These are phyloP conservation scores for Vitellaria paradoxa DNA, from an alignment of 179 eudicot genomes.

Conservation along the genomic window DNA sequence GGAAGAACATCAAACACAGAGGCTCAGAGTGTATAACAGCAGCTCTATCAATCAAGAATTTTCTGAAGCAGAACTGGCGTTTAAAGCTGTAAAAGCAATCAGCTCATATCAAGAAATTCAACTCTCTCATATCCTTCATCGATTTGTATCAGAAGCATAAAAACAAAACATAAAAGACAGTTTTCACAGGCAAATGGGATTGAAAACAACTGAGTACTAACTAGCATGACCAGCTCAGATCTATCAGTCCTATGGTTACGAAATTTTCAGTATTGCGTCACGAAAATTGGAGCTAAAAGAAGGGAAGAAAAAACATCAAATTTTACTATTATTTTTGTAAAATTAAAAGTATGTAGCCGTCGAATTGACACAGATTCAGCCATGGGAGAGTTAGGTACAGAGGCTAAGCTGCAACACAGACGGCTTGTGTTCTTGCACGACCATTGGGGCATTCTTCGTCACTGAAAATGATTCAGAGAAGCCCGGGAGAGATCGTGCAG, in stretches of 20 bases:
- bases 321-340: neutral
- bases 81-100: slow-evolving; percentile 45
- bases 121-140: slow-evolving; percentile 36
- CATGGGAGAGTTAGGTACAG: neutral
- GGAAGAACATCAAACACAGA: neutral
- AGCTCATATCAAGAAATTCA: slow-evolving; percentile 56
- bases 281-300: too few species aligned
- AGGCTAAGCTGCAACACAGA: slow-evolving; percentile 4
- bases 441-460: slow-evolving; percentile 6
- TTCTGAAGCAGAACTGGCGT: slow-evolving; percentile 95
- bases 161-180: too few species aligned
- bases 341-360: slow-evolving; percentile 16
- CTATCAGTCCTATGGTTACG: too few species aligned
- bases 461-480: neutral
- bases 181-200: too few species aligned
- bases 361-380: slow-evolving; percentile 3
- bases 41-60: slow-evolving; percentile 80
- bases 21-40: slow-evolving; percentile 65
- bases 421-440: neutral
- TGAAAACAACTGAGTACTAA: too few species aligned
- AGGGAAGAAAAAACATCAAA: too few species aligned
- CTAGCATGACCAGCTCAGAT: too few species aligned
- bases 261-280: too few species aligned
- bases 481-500: slow-evolving; percentile 6
- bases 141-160: slow-evolving; percentile 52